Percentiles rank a stretch among this genome's conserved stretches.
Evolutionary conservation across 108 stramenopile species (phyloP).

Genomic region (Parmales sp.): DNA sequence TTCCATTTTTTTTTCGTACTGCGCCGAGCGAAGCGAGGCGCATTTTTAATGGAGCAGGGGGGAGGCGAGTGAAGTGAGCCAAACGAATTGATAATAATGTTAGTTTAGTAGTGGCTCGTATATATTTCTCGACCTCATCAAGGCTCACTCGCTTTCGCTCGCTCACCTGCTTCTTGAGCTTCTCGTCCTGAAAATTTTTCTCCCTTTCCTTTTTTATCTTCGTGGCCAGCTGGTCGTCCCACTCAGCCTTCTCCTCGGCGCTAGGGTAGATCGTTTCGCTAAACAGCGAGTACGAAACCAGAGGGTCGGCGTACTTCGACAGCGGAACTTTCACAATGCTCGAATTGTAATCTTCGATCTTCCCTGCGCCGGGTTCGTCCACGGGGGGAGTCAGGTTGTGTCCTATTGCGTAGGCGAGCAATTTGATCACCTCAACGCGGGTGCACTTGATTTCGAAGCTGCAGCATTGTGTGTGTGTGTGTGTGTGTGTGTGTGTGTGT

Average conservation of each 20-base stretch:
- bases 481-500: no score
- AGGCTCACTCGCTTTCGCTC: no score
- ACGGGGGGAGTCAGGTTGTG: neutral
- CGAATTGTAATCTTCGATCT: neutral
- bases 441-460: no score
- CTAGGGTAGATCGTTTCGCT: neutral
- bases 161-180: neutral
- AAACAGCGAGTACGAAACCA: neutral
- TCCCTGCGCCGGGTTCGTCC: neutral
- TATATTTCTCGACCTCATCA: no score
- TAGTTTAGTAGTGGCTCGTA: no score
- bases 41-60: no score
- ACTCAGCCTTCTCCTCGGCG: conserved; percentile 7
- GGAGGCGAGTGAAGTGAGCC: no score
- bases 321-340: neutral
- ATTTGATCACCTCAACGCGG: neutral
- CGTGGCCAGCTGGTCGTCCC: neutral
- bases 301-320: neutral
- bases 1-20: conserved; percentile 6
- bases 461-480: no score
- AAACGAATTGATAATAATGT: no score
- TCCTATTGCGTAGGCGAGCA: neutral
- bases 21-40: no score
- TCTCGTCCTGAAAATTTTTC: neutral
- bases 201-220: neutral